These are phyloP conservation scores for Avena insularis DNA, from an alignment of 176 grass and related monocot species.

Conservation along the genomic window DNA sequence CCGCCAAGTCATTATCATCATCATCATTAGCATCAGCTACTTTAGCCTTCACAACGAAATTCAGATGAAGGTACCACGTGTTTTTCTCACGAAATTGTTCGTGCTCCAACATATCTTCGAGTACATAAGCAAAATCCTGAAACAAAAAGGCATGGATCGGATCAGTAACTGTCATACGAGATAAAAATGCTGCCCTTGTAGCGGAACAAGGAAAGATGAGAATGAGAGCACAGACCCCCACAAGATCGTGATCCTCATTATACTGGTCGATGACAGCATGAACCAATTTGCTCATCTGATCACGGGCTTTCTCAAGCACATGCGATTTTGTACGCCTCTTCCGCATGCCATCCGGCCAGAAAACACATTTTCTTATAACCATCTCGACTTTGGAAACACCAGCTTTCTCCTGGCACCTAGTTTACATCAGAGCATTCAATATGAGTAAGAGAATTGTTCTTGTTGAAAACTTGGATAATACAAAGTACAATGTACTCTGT, in stretches of 20 bases:
- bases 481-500: not conserved
- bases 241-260: not conserved
- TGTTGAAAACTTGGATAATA: not conserved
- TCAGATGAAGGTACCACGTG: not conserved
- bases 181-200: not conserved
- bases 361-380: constrained; percentile 1
- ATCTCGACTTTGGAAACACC: not conserved
- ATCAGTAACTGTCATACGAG: not conserved
- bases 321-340: not conserved
- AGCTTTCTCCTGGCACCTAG: not conserved
- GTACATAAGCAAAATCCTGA: not conserved
- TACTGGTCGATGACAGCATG: not conserved
- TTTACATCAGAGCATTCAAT: not conserved
- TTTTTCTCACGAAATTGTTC: not conserved
- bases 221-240: not conserved
- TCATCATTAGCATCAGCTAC: not conserved
- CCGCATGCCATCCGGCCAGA: not conserved
- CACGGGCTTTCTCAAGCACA: not conserved
- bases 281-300: not conserved
- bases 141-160: not conserved
- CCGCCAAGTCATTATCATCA: not conserved
- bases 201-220: not conserved
- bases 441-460: not conserved
- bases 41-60: not conserved
- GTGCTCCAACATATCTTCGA: not conserved